Percentiles rank a stretch among this genome's conserved stretches.
These are phyloP conservation scores for Actinidia polygama DNA, from an alignment of 179 eudicot species.

Conservation along the genomic window DNA sequence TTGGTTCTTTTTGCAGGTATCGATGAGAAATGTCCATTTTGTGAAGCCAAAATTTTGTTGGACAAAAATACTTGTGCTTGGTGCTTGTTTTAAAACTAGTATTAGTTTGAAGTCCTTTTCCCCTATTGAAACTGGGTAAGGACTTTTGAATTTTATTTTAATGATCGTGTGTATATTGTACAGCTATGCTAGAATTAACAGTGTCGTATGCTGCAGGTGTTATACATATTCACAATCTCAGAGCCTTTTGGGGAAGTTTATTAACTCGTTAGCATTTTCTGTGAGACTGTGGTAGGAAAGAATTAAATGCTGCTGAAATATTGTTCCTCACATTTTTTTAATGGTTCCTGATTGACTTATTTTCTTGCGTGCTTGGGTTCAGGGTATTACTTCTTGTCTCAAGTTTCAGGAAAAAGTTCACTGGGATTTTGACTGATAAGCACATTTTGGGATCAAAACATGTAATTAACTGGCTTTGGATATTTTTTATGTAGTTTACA, in stretches of 20 bases:
- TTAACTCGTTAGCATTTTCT: slow-evolving; percentile 60
- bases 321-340: background rate
- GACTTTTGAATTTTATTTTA: slow-evolving; percentile 12
- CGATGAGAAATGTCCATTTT: slow-evolving; percentile 73
- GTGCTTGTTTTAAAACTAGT: slow-evolving; percentile 82
- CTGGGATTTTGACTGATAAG: slow-evolving; percentile 64
- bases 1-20: slow-evolving; percentile 44
- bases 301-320: background rate
- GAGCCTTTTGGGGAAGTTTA: slow-evolving; percentile 68
- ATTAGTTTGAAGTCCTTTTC: slow-evolving; percentile 65
- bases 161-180: background rate
- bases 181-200: background rate
- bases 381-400: slow-evolving; percentile 79
- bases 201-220: slow-evolving; percentile 52
- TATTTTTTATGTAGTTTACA: slow-evolving; percentile 12
- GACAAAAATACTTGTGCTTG: slow-evolving; percentile 76
- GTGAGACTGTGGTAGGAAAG: slow-evolving; percentile 75
- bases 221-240: slow-evolving; percentile 43
- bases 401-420: slow-evolving; percentile 74
- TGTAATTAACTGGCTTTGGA: slow-evolving; percentile 48
- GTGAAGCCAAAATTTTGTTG: slow-evolving; percentile 72
- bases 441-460: slow-evolving; percentile 84
- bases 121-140: slow-evolving; percentile 79
- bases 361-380: slow-evolving; percentile 32
- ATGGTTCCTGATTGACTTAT: slow-evolving; percentile 18